Evolutionary conservation across 2,329 filamentous ascomycete genomes (phyloP).

Genomic region (Colletotrichum sp.): DNA sequence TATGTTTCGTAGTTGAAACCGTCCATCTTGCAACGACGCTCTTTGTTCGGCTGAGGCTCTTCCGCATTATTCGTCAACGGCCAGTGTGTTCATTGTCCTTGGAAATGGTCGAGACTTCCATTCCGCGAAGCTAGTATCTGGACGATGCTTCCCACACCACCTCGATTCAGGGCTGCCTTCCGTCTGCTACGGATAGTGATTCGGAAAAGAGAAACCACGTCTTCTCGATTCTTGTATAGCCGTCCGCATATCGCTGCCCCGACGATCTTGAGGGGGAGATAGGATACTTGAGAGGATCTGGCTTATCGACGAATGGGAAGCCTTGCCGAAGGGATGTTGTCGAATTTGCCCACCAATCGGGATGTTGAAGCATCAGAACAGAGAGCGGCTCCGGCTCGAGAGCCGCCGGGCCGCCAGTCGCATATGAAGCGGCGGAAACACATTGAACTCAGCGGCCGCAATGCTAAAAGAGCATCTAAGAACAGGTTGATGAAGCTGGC

Average conservation of each 20-base stretch:
- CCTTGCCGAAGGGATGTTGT: background rate
- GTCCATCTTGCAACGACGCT: background rate
- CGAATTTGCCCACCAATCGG: conserved; percentile 1
- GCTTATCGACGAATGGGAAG: background rate
- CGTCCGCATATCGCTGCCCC: background rate
- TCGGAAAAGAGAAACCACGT: background rate
- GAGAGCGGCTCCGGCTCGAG: background rate
- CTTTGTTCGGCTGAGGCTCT: background rate
- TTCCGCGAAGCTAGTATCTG: background rate
- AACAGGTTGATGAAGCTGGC: background rate
- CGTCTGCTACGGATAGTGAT: background rate
- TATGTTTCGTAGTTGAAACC: background rate
- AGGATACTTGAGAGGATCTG: background rate
- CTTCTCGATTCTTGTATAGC: background rate
- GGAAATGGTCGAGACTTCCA: background rate
- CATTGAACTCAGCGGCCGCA: background rate
- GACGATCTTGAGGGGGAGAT: background rate
- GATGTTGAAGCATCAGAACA: background rate
- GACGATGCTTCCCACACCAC: background rate
- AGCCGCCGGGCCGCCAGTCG: conserved; percentile 7
- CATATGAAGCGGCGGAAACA: background rate
- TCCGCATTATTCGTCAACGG: background rate
- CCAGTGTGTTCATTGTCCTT: background rate
- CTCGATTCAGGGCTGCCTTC: background rate
- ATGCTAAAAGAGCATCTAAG: background rate